Evolutionary conservation across 495 filamentous ascomycete species (phyloP).

Genomic region (Podospora fimiseda): DNA sequence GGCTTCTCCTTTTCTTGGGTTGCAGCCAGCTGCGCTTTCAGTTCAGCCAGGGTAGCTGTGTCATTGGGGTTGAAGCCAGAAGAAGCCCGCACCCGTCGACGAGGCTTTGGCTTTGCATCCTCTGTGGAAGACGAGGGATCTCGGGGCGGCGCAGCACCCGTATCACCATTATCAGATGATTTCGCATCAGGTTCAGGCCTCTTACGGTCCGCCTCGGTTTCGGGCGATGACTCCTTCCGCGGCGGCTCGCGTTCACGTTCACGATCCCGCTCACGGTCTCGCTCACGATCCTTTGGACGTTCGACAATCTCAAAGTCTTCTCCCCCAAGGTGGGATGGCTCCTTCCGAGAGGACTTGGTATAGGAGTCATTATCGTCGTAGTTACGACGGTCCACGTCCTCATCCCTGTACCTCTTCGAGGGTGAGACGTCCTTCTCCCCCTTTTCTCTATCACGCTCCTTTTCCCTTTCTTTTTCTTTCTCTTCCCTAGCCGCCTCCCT

Average conservation of each 20-base stretch:
- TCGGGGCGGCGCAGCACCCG: slow-evolving; percentile 8
- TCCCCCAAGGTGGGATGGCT: slow-evolving; percentile 27
- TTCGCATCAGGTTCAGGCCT: slow-evolving; percentile 23
- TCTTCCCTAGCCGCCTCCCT: slow-evolving; percentile 16
- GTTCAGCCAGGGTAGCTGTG: slow-evolving; percentile 36
- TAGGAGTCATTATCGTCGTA: slow-evolving; percentile 22
- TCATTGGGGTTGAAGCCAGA: slow-evolving; percentile 47
- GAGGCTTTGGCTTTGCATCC: slow-evolving; percentile 20
- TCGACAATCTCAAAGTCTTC: slow-evolving; percentile 34
- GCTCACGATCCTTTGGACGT: slow-evolving; percentile 29
- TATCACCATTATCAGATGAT: slow-evolving; percentile 10
- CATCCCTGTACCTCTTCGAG: slow-evolving; percentile 18
- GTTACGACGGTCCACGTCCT: slow-evolving; percentile 13
- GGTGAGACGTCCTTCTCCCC: slow-evolving; percentile 25
- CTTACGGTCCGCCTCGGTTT: slow-evolving; percentile 16
- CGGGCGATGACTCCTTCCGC: background rate
- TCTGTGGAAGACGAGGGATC: slow-evolving; percentile 19
- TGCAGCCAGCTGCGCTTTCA: slow-evolving; percentile 42
- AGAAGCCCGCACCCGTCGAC: slow-evolving; percentile 29
- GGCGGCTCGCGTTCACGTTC: slow-evolving; percentile 1
- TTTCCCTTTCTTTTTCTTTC: slow-evolving; percentile 15
- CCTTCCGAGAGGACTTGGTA: slow-evolving; percentile 14
- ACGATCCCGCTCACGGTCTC: slow-evolving; percentile 13
- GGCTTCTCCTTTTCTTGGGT: slow-evolving; percentile 29
- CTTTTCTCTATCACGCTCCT: slow-evolving; percentile 20